Evolutionary conservation across 805 yeast genomes (phyloP).

Genomic region (Pachysolen tannophilus): DNA sequence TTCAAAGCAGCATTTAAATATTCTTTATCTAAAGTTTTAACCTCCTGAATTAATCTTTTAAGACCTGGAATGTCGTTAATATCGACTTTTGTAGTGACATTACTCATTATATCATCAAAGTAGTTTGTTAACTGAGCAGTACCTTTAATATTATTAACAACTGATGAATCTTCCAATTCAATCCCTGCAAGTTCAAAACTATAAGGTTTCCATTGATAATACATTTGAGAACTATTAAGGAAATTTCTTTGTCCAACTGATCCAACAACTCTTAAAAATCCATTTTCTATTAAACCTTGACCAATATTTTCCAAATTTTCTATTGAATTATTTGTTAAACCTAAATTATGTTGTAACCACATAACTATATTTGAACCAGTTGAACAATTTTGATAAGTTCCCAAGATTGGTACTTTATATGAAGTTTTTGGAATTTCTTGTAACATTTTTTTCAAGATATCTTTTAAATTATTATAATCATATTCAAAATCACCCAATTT

Average conservation of each 20-base stretch:
- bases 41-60: constrained; percentile 47
- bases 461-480: constrained; percentile 27
- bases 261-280: constrained; percentile 60
- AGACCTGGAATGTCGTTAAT: constrained; percentile 41
- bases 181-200: constrained; percentile 49
- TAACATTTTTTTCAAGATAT: constrained; percentile 33
- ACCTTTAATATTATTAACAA: constrained; percentile 4
- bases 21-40: constrained; percentile 45
- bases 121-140: constrained; percentile 7
- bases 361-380: constrained; percentile 54
- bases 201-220: constrained; percentile 73
- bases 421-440: constrained; percentile 42
- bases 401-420: constrained; percentile 60
- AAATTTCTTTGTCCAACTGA: constrained; percentile 46
- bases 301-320: constrained; percentile 67
- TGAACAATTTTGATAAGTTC: constrained; percentile 54
- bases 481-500: constrained; percentile 20
- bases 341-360: constrained; percentile 46
- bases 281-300: constrained; percentile 56
- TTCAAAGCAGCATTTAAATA: constrained; percentile 47
- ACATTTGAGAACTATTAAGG: constrained; percentile 66
- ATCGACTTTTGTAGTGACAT: constrained; percentile 6
- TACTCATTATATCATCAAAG: constrained; percentile 8
- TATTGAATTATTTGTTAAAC: constrained; percentile 26
- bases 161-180: constrained; percentile 8